Percentiles rank a stretch among this genome's conserved stretches.
phyloP scores from a whole-genome alignment of 169 alveolate species.

The Babesia ovis region DNA sequence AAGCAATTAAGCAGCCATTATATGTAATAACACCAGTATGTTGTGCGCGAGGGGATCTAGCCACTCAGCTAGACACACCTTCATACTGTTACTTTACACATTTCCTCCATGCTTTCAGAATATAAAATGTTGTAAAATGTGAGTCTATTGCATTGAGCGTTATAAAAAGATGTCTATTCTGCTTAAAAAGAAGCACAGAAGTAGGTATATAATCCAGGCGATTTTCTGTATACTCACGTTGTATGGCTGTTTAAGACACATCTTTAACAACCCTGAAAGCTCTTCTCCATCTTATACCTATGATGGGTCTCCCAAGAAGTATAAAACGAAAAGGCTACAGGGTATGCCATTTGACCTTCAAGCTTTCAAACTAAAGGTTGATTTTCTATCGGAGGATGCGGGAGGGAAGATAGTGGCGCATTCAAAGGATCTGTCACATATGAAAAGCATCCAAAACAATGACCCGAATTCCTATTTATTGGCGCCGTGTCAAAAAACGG shows the following conservation, averaged over 20 bases:
- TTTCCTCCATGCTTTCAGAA: too few relatives aligned
- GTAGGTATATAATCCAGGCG: constrained; percentile 3
- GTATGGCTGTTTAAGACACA: constrained; percentile 1
- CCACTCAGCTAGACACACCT: too few relatives aligned
- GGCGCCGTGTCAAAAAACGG: constrained; percentile 79
- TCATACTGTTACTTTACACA: too few relatives aligned
- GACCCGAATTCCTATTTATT: constrained; percentile 79
- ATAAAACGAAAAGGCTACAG: constrained; percentile 10
- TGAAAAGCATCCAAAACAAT: constrained; percentile 68
- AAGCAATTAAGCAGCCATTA: too few relatives aligned
- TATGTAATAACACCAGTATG: too few relatives aligned
- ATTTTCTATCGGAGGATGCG: constrained; percentile 82
- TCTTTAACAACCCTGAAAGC: not conserved
- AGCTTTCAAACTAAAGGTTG: constrained; percentile 69
- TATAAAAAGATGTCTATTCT: constrained; percentile 8
- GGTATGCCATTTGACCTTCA: constrained; percentile 54
- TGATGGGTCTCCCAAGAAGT: not conserved
- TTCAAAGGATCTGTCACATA: constrained; percentile 65
- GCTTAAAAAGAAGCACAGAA: not conserved
- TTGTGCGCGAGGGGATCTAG: too few relatives aligned
- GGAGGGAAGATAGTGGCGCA: constrained; percentile 82
- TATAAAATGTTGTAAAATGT: not conserved
- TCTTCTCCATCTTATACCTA: not conserved
- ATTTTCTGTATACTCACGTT: constrained; percentile 4
- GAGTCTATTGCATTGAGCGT: not conserved